Percentiles rank a stretch among this genome's conserved stretches.
phyloP scores from a whole-genome alignment of 2,329 filamentous ascomycete genomes.

The Lasiodiplodia citricola region DNA sequence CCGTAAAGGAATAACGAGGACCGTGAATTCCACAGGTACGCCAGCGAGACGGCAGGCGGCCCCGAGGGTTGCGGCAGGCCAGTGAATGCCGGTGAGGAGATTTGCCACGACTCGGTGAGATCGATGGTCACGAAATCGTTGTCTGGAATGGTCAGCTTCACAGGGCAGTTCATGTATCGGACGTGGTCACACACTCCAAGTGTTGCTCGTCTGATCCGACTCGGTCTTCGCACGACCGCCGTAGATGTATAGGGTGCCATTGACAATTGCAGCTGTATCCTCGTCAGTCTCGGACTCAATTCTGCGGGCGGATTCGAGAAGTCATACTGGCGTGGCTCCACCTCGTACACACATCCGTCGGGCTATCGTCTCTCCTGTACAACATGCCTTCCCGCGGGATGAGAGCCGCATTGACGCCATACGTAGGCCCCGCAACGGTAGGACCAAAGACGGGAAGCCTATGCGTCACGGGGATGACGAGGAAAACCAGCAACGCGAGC shows the following conservation, averaged over 20 bases:
- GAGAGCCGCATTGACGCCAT: background rate
- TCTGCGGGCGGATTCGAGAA: background rate
- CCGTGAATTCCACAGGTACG: slow-evolving; percentile 77
- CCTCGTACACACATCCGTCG: slow-evolving; percentile 43
- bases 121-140: slow-evolving; percentile 77
- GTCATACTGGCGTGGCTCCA: slow-evolving; percentile 42
- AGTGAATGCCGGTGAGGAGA: slow-evolving; percentile 65
- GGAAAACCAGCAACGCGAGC: slow-evolving; percentile 5
- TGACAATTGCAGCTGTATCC: slow-evolving; percentile 65
- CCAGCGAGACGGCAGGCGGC: slow-evolving; percentile 72
- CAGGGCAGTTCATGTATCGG: background rate
- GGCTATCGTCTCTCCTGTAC: slow-evolving; percentile 37
- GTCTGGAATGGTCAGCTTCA: slow-evolving; percentile 49
- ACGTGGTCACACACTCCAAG: slow-evolving; percentile 66
- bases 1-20: slow-evolving; percentile 75
- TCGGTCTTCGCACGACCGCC: slow-evolving; percentile 69
- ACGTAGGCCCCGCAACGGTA: background rate
- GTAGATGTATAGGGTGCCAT: slow-evolving; percentile 78
- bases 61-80: slow-evolving; percentile 70
- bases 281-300: background rate
- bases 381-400: background rate
- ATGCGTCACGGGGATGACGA: slow-evolving; percentile 2
- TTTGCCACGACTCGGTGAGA: slow-evolving; percentile 74
- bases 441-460: background rate
- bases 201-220: slow-evolving; percentile 64